Conservation (phyloP, 2,329 filamentous ascomycete species). For the Pochonia chlamydosporia region DNA sequence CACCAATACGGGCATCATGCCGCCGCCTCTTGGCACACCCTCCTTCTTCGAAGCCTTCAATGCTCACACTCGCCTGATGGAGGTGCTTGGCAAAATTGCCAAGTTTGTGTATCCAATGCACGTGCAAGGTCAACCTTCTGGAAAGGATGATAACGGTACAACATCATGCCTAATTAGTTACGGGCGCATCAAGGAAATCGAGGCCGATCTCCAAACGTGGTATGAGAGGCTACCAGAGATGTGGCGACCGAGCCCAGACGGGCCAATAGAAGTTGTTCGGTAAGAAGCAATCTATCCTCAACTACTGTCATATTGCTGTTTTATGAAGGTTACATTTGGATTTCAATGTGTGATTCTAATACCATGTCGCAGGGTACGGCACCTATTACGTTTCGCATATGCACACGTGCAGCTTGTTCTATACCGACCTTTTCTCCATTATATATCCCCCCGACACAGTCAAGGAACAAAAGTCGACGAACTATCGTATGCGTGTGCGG, state of each 20-base stretch:
- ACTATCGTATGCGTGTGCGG: constrained; percentile 68
- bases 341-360: neutral
- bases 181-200: constrained; percentile 57
- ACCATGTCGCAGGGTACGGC: constrained; percentile 49
- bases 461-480: constrained; percentile 60
- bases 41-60: constrained; percentile 62
- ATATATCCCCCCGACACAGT: constrained; percentile 61
- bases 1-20: constrained; percentile 49
- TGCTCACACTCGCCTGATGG: constrained; percentile 58
- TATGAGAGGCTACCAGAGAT: constrained; percentile 63
- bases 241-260: constrained; percentile 74
- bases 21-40: constrained; percentile 48
- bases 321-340: too few species aligned
- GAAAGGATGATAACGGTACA: constrained; percentile 35
- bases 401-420: constrained; percentile 78
- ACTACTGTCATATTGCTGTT: neutral
- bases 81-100: constrained; percentile 58
- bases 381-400: constrained; percentile 72
- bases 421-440: constrained; percentile 79
- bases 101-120: constrained; percentile 62
- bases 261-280: constrained; percentile 69
- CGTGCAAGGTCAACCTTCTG: constrained; percentile 40
- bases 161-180: constrained; percentile 59
- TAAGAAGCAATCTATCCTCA: constrained; percentile 34
- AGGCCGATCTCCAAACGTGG: constrained; percentile 58